Evolutionary conservation across 2,329 filamentous ascomycete genomes (phyloP).

Genomic region (Hymenoscyphus linearis): DNA sequence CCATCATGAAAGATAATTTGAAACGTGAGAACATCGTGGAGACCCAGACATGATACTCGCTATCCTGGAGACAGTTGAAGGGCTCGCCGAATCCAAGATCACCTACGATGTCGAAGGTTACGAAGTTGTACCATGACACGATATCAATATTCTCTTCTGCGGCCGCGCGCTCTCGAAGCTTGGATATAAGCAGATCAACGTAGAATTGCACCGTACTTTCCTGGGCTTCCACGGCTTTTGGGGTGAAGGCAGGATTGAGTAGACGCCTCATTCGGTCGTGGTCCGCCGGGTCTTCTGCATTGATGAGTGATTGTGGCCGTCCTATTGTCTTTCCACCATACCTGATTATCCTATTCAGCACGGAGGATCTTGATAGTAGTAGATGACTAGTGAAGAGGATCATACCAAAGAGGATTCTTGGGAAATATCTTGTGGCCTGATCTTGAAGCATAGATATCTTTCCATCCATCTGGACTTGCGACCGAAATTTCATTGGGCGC

Average conservation of each 20-base stretch:
- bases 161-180: neutral
- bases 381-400: too few species aligned
- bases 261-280: neutral
- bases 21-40: neutral
- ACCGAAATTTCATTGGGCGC: slow-evolving; percentile 3
- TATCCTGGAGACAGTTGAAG: neutral
- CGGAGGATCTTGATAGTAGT: too few species aligned
- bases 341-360: too few species aligned
- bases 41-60: neutral
- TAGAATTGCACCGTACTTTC: slow-evolving; percentile 21
- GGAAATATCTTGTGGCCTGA: neutral
- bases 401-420: slow-evolving; percentile 2
- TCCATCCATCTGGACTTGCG: neutral
- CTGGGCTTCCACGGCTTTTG: slow-evolving; percentile 19
- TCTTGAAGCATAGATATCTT: neutral
- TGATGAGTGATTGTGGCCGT: neutral
- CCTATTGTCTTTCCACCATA: slow-evolving; percentile 5
- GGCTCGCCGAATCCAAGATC: neutral
- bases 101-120: neutral
- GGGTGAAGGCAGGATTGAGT: neutral
- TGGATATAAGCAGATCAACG: slow-evolving; percentile 8
- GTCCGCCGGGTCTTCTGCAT: neutral
- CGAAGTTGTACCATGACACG: neutral
- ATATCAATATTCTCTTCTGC: neutral
- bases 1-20: neutral